A percentile compares a stretch with the other conserved stretches of the same genome.
These are phyloP conservation scores for Lepidium sativum DNA, from an alignment of 345 rosid species.

Conservation along the genomic window DNA sequence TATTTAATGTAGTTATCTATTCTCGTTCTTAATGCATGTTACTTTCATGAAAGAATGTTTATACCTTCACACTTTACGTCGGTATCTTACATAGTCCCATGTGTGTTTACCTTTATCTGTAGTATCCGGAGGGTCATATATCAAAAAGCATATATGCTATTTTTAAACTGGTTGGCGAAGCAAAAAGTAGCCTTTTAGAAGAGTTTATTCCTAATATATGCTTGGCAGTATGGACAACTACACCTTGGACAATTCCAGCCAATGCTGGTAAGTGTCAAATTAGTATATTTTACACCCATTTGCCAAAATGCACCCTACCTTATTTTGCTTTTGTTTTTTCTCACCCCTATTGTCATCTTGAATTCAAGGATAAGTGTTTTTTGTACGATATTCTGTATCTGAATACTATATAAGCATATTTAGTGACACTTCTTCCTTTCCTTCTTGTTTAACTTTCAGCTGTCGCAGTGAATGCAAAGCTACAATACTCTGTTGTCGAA, in stretches of 20 bases:
- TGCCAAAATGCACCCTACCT: not conserved
- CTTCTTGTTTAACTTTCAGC: conserved; percentile 38
- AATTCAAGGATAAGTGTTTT: not conserved
- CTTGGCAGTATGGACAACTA: conserved; percentile 94
- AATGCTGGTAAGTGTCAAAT: conserved; percentile 61
- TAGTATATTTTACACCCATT: not conserved
- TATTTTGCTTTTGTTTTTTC: not conserved
- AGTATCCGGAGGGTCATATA: conserved; percentile 97
- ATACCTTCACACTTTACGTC: not conserved
- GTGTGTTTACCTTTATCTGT: conserved; percentile 16
- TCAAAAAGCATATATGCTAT: conserved; percentile 86
- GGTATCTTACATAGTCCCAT: conserved; percentile 4
- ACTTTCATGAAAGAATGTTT: not conserved
- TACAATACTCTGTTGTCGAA: conserved; percentile 82
- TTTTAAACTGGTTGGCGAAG: conserved; percentile 47
- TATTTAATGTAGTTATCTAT: not conserved
- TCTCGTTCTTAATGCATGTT: not conserved
- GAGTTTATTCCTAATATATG: conserved; percentile 68
- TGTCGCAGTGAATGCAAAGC: conserved; percentile 88
- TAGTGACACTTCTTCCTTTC: conserved; percentile 3
- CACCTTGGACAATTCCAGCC: conserved; percentile 97
- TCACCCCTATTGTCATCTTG: not conserved
- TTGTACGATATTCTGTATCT: not conserved
- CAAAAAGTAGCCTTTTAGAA: conserved; percentile 35
- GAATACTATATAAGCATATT: not conserved